phyloP scores from a whole-genome alignment of 768 basidiomycete genomes.

The Tylopilus plumbeoviolaceoides region DNA sequence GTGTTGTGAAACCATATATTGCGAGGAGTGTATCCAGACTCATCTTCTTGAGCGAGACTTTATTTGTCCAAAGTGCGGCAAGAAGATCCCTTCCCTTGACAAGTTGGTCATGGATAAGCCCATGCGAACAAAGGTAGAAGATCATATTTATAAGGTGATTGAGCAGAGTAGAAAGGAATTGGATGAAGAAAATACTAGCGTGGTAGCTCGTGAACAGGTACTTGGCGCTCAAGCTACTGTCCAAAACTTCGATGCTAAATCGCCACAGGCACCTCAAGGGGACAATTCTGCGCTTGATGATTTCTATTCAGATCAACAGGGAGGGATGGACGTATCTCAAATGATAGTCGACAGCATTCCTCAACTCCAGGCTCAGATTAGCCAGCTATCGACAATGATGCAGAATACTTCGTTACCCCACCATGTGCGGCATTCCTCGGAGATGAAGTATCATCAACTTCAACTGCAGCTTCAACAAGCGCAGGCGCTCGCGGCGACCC shows the following conservation, averaged over 20 bases:
- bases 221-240: not conserved
- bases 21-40: conserved; percentile 97
- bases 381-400: conserved; percentile 75
- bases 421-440: conserved; percentile 72
- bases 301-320: conserved; percentile 69
- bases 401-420: conserved; percentile 72
- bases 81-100: conserved; percentile 86
- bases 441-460: conserved; percentile 78
- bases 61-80: conserved; percentile 84
- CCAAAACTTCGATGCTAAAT: conserved; percentile 1
- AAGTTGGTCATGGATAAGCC: conserved; percentile 79
- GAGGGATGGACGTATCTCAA: conserved; percentile 67
- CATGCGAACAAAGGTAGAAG: conserved; percentile 68
- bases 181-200: conserved; percentile 36
- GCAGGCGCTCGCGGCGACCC: conserved; percentile 63
- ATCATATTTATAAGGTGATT: conserved; percentile 78
- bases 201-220: conserved; percentile 35
- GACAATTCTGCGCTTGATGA: conserved; percentile 48
- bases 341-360: conserved; percentile 73
- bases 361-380: conserved; percentile 80
- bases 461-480: conserved; percentile 79
- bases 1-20: conserved; percentile 87
- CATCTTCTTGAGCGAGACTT: conserved; percentile 94
- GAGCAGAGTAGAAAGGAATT: conserved; percentile 71
- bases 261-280: conserved; percentile 20